A percentile compares a stretch with the other conserved stretches of the same genome.
phyloP scores from a whole-genome alignment of 148 eudicot species.

The Rhododendron vialii region DNA sequence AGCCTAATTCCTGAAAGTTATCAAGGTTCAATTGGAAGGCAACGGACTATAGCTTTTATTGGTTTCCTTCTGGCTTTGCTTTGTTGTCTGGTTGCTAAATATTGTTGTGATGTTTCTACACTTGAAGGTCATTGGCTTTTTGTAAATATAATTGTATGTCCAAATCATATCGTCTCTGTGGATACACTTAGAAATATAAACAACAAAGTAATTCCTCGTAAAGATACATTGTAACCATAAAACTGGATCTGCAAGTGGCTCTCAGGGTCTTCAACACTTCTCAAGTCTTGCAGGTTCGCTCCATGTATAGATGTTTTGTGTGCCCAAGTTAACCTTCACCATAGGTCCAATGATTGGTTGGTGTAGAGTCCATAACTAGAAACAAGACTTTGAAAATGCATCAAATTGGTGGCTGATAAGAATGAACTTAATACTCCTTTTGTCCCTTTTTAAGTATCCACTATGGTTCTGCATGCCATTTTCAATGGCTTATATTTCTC shows the following conservation, averaged over 20 bases:
- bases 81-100: neutral
- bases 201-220: neutral
- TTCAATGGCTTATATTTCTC: too few species aligned
- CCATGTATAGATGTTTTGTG: neutral
- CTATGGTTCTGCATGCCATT: too few species aligned
- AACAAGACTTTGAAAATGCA: neutral
- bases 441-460: too few species aligned
- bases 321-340: neutral
- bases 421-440: neutral
- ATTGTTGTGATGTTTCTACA: neutral
- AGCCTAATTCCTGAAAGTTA: too few species aligned
- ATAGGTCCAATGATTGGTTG: neutral
- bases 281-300: neutral
- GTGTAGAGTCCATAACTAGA: neutral
- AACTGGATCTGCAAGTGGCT: slow-evolving; percentile 13
- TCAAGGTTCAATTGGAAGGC: slow-evolving; percentile 6
- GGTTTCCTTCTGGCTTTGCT: neutral
- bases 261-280: neutral
- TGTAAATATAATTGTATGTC: neutral
- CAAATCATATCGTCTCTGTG: neutral
- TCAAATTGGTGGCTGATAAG: neutral
- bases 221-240: neutral
- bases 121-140: neutral
- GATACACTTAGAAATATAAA: neutral
- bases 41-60: neutral